Evolutionary conservation across 306 rosid genomes (phyloP), one percentile per base, ranked within the genome.

Genomic region (Clitoria ternatea): DNA sequence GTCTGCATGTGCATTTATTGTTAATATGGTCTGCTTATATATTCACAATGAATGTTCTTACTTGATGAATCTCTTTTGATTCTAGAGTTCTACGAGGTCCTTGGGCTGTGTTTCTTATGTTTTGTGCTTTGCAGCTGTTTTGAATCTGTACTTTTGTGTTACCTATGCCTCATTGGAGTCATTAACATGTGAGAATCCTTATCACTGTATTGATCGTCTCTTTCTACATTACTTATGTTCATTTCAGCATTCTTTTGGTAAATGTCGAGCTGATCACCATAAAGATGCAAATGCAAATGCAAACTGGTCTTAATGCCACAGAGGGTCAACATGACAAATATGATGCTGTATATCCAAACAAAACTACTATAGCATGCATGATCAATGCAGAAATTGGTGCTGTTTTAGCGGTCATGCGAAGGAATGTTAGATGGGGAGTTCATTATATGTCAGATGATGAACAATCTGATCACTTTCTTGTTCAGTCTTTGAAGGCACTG

Each of bases 391-490:
- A 91, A 83, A 84, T 91, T 72, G 91, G 96, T 57, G 84, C 97
- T 47, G 96, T 91, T 62, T 84, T 91, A 80, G 90, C 96, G 2
- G 96, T 91, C 49, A 91, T 91, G 96, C 84, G 97, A 79, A 89
- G 96, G 82, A 91, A 91, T 77, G 96, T 91, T 61, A 80, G 97
- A 79, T 91, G 97, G 97, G 96, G 96, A 52, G 85, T 88, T 29
- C 93, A 82, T 48, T 89, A 87, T 77, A 85, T 85, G 76, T 79
- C 93, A 37, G 87, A 91, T 80, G 97, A 91, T 52, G 93, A 92
- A 74, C 92, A 89, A 71, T 80, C 85, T 30, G 97, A 91, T 65
- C 96, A 91, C 86, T 84, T 80, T 74, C 81, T 91, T 19, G 87
- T 91, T 75, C 88, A 82, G 65, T 89, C 97, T 14, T 78, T 91